phyloP scores from a whole-genome alignment of 1,284 basidiomycete species.

The Leucoagaricus sp. region DNA sequence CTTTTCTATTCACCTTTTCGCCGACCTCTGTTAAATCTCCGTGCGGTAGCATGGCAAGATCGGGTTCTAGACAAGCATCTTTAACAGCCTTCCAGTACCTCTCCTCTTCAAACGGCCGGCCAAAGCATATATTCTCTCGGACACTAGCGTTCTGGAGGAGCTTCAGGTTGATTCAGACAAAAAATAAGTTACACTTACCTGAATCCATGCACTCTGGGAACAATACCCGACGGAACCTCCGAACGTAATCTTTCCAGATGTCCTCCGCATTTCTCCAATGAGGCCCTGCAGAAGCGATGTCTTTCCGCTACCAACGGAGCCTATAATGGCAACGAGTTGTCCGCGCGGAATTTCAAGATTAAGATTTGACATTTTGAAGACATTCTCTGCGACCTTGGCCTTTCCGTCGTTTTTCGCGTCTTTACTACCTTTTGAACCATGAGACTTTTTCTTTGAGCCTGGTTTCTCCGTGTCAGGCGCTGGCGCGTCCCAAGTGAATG shows the following conservation, averaged over 20 bases:
- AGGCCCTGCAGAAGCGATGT: slow-evolving; percentile 76
- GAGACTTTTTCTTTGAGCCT: slow-evolving; percentile 3
- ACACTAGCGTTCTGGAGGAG: slow-evolving; percentile 65
- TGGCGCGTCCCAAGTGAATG: slow-evolving; percentile 86
- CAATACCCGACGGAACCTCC: slow-evolving; percentile 81
- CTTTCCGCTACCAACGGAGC: slow-evolving; percentile 64
- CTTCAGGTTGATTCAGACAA: not conserved
- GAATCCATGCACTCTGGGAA: slow-evolving; percentile 88
- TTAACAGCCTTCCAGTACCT: slow-evolving; percentile 78
- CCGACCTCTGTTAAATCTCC: slow-evolving; percentile 91
- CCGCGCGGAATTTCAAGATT: slow-evolving; percentile 70
- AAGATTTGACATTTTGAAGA: slow-evolving; percentile 63
- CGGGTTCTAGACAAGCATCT: slow-evolving; percentile 76
- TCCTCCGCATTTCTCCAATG: slow-evolving; percentile 80
- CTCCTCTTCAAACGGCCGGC: slow-evolving; percentile 76
- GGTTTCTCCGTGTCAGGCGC: slow-evolving; percentile 47
- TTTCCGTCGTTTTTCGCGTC: slow-evolving; percentile 21
- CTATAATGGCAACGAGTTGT: slow-evolving; percentile 82
- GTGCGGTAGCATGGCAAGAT: slow-evolving; percentile 79
- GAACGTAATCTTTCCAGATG: slow-evolving; percentile 62
- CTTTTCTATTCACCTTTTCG: slow-evolving; percentile 61
- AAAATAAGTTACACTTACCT: slow-evolving; percentile 38
- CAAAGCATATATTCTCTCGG: slow-evolving; percentile 86
- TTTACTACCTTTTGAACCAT: slow-evolving; percentile 9
- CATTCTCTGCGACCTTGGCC: slow-evolving; percentile 36